Evolutionary conservation across 2,329 filamentous ascomycete species (phyloP), one percentile per base, ranked within the genome.

Genomic region (Knoxdaviesia capensis): DNA sequence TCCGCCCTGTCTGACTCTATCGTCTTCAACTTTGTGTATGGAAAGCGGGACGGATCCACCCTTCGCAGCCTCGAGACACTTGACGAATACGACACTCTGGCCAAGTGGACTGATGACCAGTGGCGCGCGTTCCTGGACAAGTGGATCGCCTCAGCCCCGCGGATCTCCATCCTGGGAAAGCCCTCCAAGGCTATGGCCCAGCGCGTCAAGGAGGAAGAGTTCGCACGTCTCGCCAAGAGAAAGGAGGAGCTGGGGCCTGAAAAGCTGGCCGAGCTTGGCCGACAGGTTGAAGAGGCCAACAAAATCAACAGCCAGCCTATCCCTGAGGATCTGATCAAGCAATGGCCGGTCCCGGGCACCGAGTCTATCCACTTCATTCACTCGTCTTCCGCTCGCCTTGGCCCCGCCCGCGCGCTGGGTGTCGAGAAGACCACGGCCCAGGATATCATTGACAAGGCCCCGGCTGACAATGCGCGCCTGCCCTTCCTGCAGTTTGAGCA

Each of bases 311-410:
- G 94, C 49, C 73, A 77, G 51, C 76, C 84, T 6, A 92, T 98
- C 44, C 90, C 90, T 1, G 67, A 74, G 29, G 74, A 81, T 3
- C 62, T 94, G n/a, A 68, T 98, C 9, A 79, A 85, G 45, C 66
- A 74, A 42, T 94, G 92, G 65, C 65, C 73, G 36, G 82, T 96
- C 7, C 90, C 90, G 0, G 71, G 77, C 32, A 83, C 84, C 0
- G 82, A 92, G 6, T 93, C 86, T 0, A 94, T 98, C 40, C 85
- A 94, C 55, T 96, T 98, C 59, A 92, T 94, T 51, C 72, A 86
- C 48, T 90, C 86, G 0, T 76, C 71, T 6, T 92, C 86, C 11
- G 90, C 87, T 33, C 74, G 86, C 30, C 80, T 83, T 39, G 90
- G 90, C 31, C 62, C 77, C 45, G 90, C 87, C 9, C 71, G 77